Percentiles rank a stretch among this genome's conserved stretches.
phyloP scores from a whole-genome alignment of 2,329 filamentous ascomycete genomes.

The Trichoderma lentiforme region DNA sequence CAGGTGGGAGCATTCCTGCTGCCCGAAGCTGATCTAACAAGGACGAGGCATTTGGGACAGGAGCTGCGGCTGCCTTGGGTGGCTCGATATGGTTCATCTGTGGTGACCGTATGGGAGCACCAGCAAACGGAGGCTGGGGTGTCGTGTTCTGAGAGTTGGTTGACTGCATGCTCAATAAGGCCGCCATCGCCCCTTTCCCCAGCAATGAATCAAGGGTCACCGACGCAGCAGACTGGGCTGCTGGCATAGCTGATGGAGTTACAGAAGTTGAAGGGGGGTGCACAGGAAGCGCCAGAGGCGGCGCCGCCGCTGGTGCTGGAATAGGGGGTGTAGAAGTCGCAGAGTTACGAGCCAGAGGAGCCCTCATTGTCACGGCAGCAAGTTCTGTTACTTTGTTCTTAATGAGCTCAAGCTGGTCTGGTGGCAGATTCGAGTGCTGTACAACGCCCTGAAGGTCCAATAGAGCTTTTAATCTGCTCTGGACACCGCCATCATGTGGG shows the following conservation, averaged over 20 bases:
- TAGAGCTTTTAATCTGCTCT: slow-evolving; percentile 78
- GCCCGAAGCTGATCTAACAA: slow-evolving; percentile 66
- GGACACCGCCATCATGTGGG: slow-evolving; percentile 71
- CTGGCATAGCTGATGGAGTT: slow-evolving; percentile 31
- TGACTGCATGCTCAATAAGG: slow-evolving; percentile 54
- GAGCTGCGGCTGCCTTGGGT: slow-evolving; percentile 21
- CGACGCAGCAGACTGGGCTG: slow-evolving; percentile 31
- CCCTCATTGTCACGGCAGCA: slow-evolving; percentile 58
- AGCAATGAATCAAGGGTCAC: slow-evolving; percentile 58
- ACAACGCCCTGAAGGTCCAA: slow-evolving; percentile 74
- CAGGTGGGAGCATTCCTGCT: slow-evolving; percentile 60
- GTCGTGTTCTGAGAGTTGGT: slow-evolving; percentile 48
- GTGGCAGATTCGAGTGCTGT: slow-evolving; percentile 71
- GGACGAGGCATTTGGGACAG: slow-evolving; percentile 26
- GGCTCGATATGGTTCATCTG: slow-evolving; percentile 42
- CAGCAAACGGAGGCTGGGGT: slow-evolving; percentile 35
- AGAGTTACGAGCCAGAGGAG: slow-evolving; percentile 41
- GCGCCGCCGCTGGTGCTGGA: slow-evolving; percentile 36
- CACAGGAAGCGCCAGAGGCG: slow-evolving; percentile 31
- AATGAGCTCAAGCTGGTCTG: slow-evolving; percentile 79
- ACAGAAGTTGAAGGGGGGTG: slow-evolving; percentile 31
- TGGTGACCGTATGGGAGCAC: slow-evolving; percentile 48
- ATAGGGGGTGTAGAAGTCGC: slow-evolving; percentile 38
- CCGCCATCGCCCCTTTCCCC: slow-evolving; percentile 57
- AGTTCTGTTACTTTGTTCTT: slow-evolving; percentile 81